Evolutionary conservation across 768 basidiomycete species (phyloP).

Genomic region (Clavaria fumosa): DNA sequence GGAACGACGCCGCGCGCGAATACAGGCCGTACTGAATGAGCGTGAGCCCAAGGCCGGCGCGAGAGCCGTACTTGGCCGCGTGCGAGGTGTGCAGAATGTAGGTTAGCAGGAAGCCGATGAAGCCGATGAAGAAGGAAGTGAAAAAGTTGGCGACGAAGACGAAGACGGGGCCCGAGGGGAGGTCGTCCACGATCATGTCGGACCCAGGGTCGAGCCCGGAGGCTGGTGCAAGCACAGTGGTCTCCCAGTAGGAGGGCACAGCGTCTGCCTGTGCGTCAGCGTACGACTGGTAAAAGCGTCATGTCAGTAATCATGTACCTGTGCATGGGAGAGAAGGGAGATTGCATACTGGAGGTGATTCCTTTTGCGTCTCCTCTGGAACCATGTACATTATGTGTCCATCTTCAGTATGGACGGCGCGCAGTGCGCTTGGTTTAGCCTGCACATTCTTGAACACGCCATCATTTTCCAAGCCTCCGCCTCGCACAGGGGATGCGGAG

Average conservation of each 20-base stretch:
- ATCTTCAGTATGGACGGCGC: constrained; percentile 31
- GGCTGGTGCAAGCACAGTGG: constrained; percentile 80
- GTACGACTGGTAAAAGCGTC: constrained; percentile 47
- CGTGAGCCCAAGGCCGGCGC: constrained; percentile 90
- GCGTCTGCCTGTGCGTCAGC: constrained; percentile 76
- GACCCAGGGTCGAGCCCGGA: constrained; percentile 27
- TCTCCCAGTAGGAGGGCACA: constrained; percentile 95
- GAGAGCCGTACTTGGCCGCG: constrained; percentile 85
- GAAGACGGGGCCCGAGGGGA: constrained; percentile 67
- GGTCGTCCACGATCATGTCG: constrained; percentile 78
- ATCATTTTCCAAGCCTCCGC: constrained; percentile 70
- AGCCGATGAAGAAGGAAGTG: constrained; percentile 94
- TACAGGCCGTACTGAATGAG: constrained; percentile 87
- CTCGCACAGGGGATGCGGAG: constrained; percentile 23
- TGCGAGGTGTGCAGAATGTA: constrained; percentile 87
- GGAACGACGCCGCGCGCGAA: constrained; percentile 29
- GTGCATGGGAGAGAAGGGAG: neutral
- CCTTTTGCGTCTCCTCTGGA: constrained; percentile 72
- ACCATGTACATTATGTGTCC: constrained; percentile 46
- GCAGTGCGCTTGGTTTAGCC: constrained; percentile 58
- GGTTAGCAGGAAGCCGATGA: constrained; percentile 84
- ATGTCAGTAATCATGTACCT: neutral
- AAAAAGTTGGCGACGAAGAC: constrained; percentile 67
- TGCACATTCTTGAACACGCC: constrained; percentile 93
- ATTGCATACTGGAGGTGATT: constrained; percentile 67